phyloP scores from a whole-genome alignment of 805 yeast genomes.

The Saccharomycopsis sp. region DNA sequence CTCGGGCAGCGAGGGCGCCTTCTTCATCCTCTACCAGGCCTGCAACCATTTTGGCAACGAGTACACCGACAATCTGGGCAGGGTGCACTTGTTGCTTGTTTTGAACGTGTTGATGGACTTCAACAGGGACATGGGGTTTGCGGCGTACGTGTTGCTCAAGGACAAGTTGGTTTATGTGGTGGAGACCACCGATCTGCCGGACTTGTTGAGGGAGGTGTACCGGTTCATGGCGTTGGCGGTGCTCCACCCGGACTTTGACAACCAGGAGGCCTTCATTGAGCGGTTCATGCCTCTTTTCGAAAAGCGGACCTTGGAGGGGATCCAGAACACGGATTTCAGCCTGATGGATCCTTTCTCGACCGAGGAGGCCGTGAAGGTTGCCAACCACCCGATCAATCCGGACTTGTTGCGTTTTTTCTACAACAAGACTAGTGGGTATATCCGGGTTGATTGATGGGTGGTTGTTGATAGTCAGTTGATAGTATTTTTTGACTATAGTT shows the following conservation, averaged over 20 bases:
- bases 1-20: conserved; percentile 9
- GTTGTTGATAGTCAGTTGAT: background rate
- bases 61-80: conserved; percentile 7
- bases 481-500: background rate
- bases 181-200: conserved; percentile 13
- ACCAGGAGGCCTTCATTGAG: conserved; percentile 4
- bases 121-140: conserved; percentile 14
- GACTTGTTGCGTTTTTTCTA: conserved; percentile 8
- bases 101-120: conserved; percentile 9
- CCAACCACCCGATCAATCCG: conserved; percentile 4
- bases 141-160: conserved; percentile 7
- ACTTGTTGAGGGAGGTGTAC: conserved; percentile 9
- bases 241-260: conserved; percentile 5
- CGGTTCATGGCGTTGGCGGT: background rate
- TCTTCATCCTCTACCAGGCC: conserved; percentile 10
- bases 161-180: conserved; percentile 11
- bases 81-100: conserved; percentile 8
- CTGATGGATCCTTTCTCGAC: conserved; percentile 3
- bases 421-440: conserved; percentile 7
- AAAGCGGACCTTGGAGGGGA: conserved; percentile 1
- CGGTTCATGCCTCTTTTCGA: conserved; percentile 2
- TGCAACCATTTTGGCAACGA: conserved; percentile 6
- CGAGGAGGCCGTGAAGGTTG: conserved; percentile 7
- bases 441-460: conserved; percentile 6
- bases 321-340: background rate